Evolutionary conservation across 208 protist genomes (phyloP).

Genomic region (Lotmaria passim): DNA sequence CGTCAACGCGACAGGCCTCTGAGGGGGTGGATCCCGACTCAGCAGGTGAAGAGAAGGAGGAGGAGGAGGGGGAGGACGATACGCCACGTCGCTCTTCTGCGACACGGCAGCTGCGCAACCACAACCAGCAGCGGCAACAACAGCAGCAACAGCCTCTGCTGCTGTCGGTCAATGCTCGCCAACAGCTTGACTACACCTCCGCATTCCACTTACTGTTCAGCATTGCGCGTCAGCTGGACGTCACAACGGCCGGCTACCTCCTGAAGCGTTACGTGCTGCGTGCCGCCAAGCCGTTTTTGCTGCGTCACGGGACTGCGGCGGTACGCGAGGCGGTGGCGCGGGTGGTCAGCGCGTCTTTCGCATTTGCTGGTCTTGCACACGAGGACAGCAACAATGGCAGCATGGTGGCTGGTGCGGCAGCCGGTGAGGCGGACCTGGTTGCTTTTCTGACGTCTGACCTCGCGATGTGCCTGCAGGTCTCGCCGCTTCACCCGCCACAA

Average conservation of each 20-base stretch:
- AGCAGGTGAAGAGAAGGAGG: neutral
- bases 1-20: neutral
- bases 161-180: constrained; percentile 40
- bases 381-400: neutral
- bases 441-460: constrained; percentile 16
- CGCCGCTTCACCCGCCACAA: neutral
- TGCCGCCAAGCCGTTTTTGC: constrained; percentile 35
- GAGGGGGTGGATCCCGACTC: neutral
- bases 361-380: neutral
- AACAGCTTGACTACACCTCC: constrained; percentile 50
- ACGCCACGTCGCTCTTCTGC: too few relatives aligned
- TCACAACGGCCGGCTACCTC: constrained; percentile 33
- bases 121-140: neutral
- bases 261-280: constrained; percentile 60
- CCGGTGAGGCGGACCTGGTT: constrained; percentile 11
- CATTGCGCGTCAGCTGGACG: constrained; percentile 41
- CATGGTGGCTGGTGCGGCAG: neutral
- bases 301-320: constrained; percentile 55
- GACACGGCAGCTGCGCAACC: too few relatives aligned
- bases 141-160: constrained; percentile 11
- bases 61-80: too few relatives aligned
- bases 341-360: constrained; percentile 42
- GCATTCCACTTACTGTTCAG: constrained; percentile 55
- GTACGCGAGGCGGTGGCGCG: constrained; percentile 69
- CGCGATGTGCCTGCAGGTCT: neutral